Percentiles rank a stretch among this genome's conserved stretches.
phyloP scores from a whole-genome alignment of 2,329 filamentous ascomycete genomes.

The Colletotrichum plurivorum region DNA sequence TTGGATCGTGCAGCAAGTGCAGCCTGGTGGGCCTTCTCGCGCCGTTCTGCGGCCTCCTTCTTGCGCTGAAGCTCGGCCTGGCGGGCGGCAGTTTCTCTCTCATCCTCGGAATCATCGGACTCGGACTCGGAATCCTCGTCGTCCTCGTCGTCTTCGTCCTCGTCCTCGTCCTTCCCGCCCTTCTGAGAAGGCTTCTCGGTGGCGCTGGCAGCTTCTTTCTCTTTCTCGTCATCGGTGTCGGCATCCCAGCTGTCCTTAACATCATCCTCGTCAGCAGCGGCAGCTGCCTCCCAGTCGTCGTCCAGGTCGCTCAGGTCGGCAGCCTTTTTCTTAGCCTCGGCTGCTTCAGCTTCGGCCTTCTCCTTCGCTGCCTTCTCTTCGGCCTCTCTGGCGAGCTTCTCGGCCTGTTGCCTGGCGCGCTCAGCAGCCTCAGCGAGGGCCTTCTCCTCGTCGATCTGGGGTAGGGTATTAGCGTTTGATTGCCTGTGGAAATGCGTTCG shows the following conservation, averaged over 20 bases:
- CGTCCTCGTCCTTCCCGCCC: constrained; percentile 60
- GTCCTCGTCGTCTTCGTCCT: constrained; percentile 62
- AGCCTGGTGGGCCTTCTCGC: constrained; percentile 91
- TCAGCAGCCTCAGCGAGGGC: constrained; percentile 84
- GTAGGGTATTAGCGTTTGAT: neutral
- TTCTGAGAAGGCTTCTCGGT: constrained; percentile 45
- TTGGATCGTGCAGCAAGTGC: constrained; percentile 91
- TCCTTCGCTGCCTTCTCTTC: constrained; percentile 72
- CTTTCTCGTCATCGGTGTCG: constrained; percentile 79
- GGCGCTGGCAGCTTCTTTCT: constrained; percentile 47
- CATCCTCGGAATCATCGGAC: constrained; percentile 66
- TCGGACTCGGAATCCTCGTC: constrained; percentile 73
- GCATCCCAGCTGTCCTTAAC: constrained; percentile 98
- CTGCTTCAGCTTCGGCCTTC: constrained; percentile 70
- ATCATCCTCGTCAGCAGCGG: constrained; percentile 80
- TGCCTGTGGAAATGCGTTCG: neutral
- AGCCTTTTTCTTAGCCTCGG: constrained; percentile 68
- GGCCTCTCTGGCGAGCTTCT: constrained; percentile 74
- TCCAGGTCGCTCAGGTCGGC: constrained; percentile 72
- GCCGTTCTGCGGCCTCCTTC: constrained; percentile 88
- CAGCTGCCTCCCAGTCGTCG: constrained; percentile 91
- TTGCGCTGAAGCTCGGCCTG: constrained; percentile 83
- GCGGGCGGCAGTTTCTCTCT: constrained; percentile 80
- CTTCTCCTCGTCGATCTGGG: constrained; percentile 81
- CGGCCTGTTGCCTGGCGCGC: constrained; percentile 77